phyloP scores from a whole-genome alignment of 2,329 filamentous ascomycete genomes.

The Pseudogymnoascus destructans region DNA sequence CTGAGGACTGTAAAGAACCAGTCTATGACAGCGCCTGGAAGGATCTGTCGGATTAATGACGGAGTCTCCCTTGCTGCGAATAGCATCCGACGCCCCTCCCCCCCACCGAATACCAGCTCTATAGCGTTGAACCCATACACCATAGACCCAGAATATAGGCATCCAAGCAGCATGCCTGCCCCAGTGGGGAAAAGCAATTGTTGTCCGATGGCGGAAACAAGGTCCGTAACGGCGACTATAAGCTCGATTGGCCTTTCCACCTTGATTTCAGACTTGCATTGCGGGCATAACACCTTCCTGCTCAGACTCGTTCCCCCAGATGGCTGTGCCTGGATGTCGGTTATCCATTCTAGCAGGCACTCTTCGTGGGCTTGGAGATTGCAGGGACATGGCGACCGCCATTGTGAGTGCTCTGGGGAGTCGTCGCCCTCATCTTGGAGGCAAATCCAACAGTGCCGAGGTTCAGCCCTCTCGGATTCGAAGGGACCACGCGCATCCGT shows the following conservation, averaged over 20 bases:
- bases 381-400: constrained; percentile 85
- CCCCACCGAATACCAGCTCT: constrained; percentile 50
- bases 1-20: constrained; percentile 13
- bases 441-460: constrained; percentile 49
- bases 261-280: constrained; percentile 73
- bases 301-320: constrained; percentile 33
- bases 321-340: constrained; percentile 62
- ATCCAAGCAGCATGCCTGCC: constrained; percentile 26
- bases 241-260: constrained; percentile 63
- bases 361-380: constrained; percentile 82
- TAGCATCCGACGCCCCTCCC: constrained; percentile 45
- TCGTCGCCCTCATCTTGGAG: constrained; percentile 41
- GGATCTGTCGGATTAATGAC: background rate
- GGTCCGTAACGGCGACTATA: constrained; percentile 37
- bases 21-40: background rate
- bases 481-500: background rate
- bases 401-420: constrained; percentile 37
- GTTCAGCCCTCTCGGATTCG: constrained; percentile 11
- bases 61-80: constrained; percentile 17
- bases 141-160: constrained; percentile 37
- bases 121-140: constrained; percentile 50
- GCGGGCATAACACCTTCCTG: constrained; percentile 66
- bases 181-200: constrained; percentile 21
- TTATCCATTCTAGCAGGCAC: constrained; percentile 83
- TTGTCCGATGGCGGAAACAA: constrained; percentile 16